Evolutionary conservation across 2,329 filamentous ascomycete species (phyloP), one percentile per base, ranked within the genome.

Genomic region (Pestalotiopsis fici): DNA sequence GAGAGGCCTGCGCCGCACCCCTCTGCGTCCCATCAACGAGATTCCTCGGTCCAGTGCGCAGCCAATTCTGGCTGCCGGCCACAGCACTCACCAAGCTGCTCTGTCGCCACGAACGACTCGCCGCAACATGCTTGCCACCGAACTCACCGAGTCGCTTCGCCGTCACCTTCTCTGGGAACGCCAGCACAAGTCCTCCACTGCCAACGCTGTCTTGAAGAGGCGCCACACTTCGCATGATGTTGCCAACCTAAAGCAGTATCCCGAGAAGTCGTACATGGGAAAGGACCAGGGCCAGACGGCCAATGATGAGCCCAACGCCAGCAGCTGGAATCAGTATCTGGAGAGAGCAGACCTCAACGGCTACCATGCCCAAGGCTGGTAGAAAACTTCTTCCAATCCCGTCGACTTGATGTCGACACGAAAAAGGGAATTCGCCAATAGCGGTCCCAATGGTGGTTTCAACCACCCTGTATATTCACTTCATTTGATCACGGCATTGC

Each of bases 91-190:
- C 60, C 91, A 93, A 66, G 89, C 90, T 31, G 93, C 94, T 1
- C 87, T 97, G 71, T 98, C 96, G 4, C 96, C 96, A 3, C 90
- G 94, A 67, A 98, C 95, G 0, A 98, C 95, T 0, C 89, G 96
- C 64, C 89, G 95, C 69, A 97, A 98, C 80, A 99, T 99, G 96
- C 87, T 99, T 66, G 92, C 93, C 9, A 97, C 93, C 0, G 96
- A 99, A 82, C 85, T 99, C 65, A 98, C 95, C 2, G 94, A 97
- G 78, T 97, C 94, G 25, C 89, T 99, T 3, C 90, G 96, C 25
- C 93, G 94, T 73, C 93, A 98, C 74, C 90, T 99, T 18, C 87
- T 98, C 18, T 97, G 94, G 93, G 96, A 99, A 79, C 91, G 96
- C 64, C 94, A 97, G 76, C 95, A 98, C 77, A 97, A 96, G 86